These are phyloP conservation scores for Aureobasidium sp. DNA, from an alignment of 2,329 filamentous ascomycete genomes.

Conservation along the genomic window DNA sequence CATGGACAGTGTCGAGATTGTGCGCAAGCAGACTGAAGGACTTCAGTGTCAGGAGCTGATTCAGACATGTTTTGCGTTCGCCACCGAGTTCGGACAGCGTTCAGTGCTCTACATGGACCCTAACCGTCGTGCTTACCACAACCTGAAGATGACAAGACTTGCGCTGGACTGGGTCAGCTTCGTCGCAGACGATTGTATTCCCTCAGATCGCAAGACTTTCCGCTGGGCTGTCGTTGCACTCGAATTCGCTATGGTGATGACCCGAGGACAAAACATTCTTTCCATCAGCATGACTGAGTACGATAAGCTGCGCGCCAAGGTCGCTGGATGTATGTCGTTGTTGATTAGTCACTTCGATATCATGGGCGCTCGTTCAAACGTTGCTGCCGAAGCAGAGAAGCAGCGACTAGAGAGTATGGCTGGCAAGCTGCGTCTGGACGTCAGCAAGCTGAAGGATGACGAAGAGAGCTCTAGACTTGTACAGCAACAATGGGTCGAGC, in stretches of 20 bases:
- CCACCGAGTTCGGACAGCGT: conserved; percentile 96
- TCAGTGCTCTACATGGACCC: conserved; percentile 93
- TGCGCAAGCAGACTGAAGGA: conserved; percentile 73
- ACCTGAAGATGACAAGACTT: conserved; percentile 85
- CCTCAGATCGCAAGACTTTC: conserved; percentile 91
- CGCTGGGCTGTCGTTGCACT: conserved; percentile 93
- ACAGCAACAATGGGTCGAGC: conserved; percentile 63
- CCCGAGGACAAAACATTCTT: conserved; percentile 85
- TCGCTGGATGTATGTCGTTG: conserved; percentile 94
- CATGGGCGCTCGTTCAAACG: conserved; percentile 88
- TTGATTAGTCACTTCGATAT: conserved; percentile 98
- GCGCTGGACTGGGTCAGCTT: conserved; percentile 97
- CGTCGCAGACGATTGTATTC: conserved; percentile 92
- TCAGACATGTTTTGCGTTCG: conserved; percentile 95
- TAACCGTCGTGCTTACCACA: conserved; percentile 93
- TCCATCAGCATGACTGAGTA: conserved; percentile 85
- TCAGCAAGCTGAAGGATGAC: conserved; percentile 66
- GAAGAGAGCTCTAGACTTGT: conserved; percentile 74
- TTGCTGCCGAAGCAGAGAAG: conserved; percentile 90
- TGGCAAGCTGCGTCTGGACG: conserved; percentile 68
- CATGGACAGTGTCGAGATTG: conserved; percentile 96
- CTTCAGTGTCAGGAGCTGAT: conserved; percentile 91
- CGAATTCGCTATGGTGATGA: conserved; percentile 97
- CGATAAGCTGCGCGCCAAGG: conserved; percentile 70
- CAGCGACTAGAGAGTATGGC: conserved; percentile 74